Evolutionary conservation across 768 basidiomycete genomes (phyloP).

Genomic region (Arthromyces matolae): DNA sequence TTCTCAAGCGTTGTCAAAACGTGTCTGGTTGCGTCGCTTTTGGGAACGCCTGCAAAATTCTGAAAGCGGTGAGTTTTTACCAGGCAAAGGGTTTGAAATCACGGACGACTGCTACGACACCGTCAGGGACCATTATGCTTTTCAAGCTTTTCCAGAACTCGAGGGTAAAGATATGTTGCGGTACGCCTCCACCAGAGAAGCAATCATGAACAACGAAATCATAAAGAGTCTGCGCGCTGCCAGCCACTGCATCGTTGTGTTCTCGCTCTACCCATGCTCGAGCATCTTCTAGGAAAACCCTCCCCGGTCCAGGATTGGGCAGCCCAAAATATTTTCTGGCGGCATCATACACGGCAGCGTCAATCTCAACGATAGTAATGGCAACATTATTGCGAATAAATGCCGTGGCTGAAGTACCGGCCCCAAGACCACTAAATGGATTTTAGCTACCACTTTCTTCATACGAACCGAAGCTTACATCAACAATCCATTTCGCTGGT

Average conservation of each 20-base stretch:
- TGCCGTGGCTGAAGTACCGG: constrained; percentile 75
- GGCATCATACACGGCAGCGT: constrained; percentile 83
- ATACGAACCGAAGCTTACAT: constrained; percentile 51
- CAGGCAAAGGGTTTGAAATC: not conserved
- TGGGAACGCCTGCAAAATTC: constrained; percentile 82
- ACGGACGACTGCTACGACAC: constrained; percentile 76
- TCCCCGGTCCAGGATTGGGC: constrained; percentile 53
- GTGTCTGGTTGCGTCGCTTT: constrained; percentile 58
- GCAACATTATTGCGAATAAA: constrained; percentile 66
- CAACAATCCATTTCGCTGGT: constrained; percentile 55
- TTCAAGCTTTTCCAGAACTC: constrained; percentile 82
- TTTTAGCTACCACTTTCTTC: constrained; percentile 9
- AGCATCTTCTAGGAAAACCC: constrained; percentile 77
- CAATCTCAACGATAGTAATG: constrained; percentile 89
- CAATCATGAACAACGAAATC: constrained; percentile 87
- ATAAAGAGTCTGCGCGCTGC: constrained; percentile 38
- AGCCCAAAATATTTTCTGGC: constrained; percentile 79
- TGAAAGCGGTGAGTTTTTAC: constrained; percentile 23
- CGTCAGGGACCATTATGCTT: constrained; percentile 59
- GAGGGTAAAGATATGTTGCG: constrained; percentile 75
- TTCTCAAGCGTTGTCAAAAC: constrained; percentile 66
- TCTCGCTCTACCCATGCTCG: constrained; percentile 59
- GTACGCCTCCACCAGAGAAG: constrained; percentile 92
- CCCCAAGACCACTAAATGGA: constrained; percentile 73
- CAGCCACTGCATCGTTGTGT: constrained; percentile 22